Evolutionary conservation across 768 basidiomycete genomes (phyloP).

Genomic region (Boletellus emodensis): DNA sequence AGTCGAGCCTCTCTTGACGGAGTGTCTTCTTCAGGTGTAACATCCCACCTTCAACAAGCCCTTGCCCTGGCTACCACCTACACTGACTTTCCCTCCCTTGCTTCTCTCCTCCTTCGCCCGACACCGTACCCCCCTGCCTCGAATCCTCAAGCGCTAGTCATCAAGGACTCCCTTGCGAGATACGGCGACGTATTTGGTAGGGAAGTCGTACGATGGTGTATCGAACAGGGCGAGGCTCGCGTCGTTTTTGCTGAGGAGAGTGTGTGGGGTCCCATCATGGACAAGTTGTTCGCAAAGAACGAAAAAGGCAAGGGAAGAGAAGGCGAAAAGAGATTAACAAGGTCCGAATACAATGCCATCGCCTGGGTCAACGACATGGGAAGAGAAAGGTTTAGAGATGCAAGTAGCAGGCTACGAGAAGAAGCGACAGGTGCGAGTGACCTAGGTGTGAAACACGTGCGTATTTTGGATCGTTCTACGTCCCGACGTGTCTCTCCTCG

Average conservation of each 20-base stretch:
- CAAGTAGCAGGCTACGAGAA: slow-evolving; percentile 58
- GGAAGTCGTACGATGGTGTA: slow-evolving; percentile 92
- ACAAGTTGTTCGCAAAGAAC: slow-evolving; percentile 55
- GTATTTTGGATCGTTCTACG: slow-evolving; percentile 15
- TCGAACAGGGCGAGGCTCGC: slow-evolving; percentile 82
- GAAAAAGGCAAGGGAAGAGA: slow-evolving; percentile 25
- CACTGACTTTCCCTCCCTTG: slow-evolving; percentile 81
- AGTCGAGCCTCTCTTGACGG: not conserved
- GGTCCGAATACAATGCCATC: slow-evolving; percentile 47
- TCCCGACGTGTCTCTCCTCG: not conserved
- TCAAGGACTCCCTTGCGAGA: slow-evolving; percentile 68
- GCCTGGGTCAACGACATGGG: slow-evolving; percentile 90
- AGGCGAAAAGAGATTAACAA: slow-evolving; percentile 36
- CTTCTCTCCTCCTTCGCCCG: slow-evolving; percentile 73
- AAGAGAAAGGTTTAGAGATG: slow-evolving; percentile 58
- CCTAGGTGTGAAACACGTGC: slow-evolving; percentile 75
- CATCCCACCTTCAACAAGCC: slow-evolving; percentile 64
- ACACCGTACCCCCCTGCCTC: slow-evolving; percentile 57
- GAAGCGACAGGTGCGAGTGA: slow-evolving; percentile 56
- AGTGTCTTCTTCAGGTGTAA: slow-evolving; percentile 45
- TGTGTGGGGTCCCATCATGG: slow-evolving; percentile 57
- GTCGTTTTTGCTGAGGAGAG: slow-evolving; percentile 78
- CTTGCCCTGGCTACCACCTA: slow-evolving; percentile 85
- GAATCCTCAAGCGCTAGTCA: slow-evolving; percentile 59
- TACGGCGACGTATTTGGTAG: slow-evolving; percentile 82